phyloP scores from a whole-genome alignment of 31 red algal species.

The Endocladia muricata region DNA sequence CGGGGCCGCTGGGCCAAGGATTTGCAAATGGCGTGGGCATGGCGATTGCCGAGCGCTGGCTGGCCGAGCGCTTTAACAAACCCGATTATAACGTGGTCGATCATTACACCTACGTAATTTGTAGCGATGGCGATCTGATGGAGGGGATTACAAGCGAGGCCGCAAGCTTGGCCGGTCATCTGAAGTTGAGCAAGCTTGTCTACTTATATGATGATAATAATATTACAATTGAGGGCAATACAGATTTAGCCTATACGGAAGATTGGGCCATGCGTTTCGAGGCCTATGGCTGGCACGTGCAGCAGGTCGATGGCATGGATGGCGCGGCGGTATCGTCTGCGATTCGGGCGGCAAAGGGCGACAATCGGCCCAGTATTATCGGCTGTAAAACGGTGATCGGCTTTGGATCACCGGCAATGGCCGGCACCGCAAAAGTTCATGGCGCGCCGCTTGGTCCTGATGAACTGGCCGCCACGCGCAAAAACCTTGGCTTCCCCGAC shows the following conservation, averaged over 20 bases:
- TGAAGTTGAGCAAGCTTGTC: slow-evolving; percentile 87
- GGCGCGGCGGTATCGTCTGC: slow-evolving; percentile 61
- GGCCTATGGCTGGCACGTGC: slow-evolving; percentile 95
- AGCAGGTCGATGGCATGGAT: slow-evolving; percentile 84
- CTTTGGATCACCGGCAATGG: slow-evolving; percentile 89
- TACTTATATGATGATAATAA: slow-evolving; percentile 97
- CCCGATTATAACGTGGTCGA: slow-evolving; percentile 73
- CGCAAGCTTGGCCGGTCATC: slow-evolving; percentile 90
- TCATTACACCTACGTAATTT: slow-evolving; percentile 80
- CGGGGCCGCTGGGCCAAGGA: slow-evolving; percentile 94
- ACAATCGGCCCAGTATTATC: slow-evolving; percentile 88
- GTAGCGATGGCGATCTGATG: slow-evolving; percentile 92
- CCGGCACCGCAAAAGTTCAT: slow-evolving; percentile 73
- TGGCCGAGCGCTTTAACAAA: slow-evolving; percentile 82
- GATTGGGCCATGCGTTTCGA: slow-evolving; percentile 84
- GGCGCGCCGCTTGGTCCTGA: slow-evolving; percentile 87
- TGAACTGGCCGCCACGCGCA: slow-evolving; percentile 82
- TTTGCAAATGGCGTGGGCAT: slow-evolving; percentile 90
- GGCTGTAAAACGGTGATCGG: slow-evolving; percentile 88
- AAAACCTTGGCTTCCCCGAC: slow-evolving; percentile 59
- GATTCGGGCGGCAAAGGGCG: slow-evolving; percentile 73
- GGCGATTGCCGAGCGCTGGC: slow-evolving; percentile 77
- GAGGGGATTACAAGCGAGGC: slow-evolving; percentile 95
- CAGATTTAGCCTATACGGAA: slow-evolving; percentile 82
- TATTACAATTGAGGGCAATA: slow-evolving; percentile 92